Evolutionary conservation across 139 green algal species (phyloP), one percentile per base, ranked within the genome.

Genomic region (Ulvella scutata): DNA sequence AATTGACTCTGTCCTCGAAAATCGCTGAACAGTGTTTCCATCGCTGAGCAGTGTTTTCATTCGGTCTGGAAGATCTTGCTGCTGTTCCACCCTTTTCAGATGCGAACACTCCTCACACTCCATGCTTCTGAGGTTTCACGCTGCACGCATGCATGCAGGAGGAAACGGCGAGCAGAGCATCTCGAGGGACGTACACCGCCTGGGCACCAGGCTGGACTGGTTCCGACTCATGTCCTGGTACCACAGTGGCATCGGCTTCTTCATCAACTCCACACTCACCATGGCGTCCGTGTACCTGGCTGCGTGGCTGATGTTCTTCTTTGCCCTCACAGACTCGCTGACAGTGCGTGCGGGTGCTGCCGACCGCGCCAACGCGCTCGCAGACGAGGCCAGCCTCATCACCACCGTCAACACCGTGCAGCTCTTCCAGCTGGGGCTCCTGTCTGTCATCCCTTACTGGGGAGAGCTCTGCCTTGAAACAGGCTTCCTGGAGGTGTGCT

Each of bases 91-190:
- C n/a, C n/a, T 59, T 59, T 59, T 13, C 13, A 59, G 13, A 59
- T 17, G 40, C 13, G 40, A 59, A 17, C 40, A 59, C 17, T 59
- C 13, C 17, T 59, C 13, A 13, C 13, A 13, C 17, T 59, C 40
- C 40, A 59, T 13, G 13, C 62, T 75, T 35, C 29, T 6, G 36
- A 33, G 4, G 4, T 38, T 20, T 38, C 29, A 38, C 62, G 13
- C 62, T 74, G 62, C 6, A 44, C 37, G 29, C 4, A 17, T 26
- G 13, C 17, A 26, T 67, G 81, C 87, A 6, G 84, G 82, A 44
- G 89, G 91, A 75, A 92, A 92, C 33, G 91, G 91, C 39, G 90
- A 96, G 82, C 90, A 92, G 85, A 84, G 86, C 9, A 87, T 95
- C 43, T 90, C 83, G 0, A 76, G 91, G 2, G 91, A 96, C 75